A percentile compares a stretch with the other conserved stretches of the same genome.
These are phyloP conservation scores for Pulicaria dysenterica DNA, from an alignment of 129 eudicot species.

Conservation along the genomic window DNA sequence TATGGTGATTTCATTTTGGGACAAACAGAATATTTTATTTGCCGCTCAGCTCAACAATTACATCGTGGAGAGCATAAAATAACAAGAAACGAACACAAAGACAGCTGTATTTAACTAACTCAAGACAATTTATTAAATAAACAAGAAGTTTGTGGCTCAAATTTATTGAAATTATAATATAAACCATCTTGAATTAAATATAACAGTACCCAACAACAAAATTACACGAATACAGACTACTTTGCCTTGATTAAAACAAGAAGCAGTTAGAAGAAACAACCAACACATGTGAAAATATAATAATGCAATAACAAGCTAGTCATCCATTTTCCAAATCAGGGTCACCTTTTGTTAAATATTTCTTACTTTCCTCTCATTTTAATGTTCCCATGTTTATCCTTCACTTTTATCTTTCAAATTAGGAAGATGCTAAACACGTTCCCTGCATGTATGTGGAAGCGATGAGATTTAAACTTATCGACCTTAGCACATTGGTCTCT, in stretches of 20 bases:
- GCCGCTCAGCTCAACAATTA: constrained; percentile 25
- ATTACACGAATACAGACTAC: constrained; percentile 15
- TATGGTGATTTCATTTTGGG: constrained; percentile 7
- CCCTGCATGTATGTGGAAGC: neutral
- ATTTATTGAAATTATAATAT: neutral
- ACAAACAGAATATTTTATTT: constrained; percentile 20
- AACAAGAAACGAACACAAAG: constrained; percentile 25
- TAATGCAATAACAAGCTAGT: constrained; percentile 10
- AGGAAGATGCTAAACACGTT: neutral
- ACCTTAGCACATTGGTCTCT: neutral
- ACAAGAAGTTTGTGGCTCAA: constrained; percentile 16
- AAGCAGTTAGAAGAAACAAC: constrained; percentile 5
- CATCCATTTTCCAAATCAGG: neutral
- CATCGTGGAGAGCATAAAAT: constrained; percentile 39
- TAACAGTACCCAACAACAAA: constrained; percentile 24
- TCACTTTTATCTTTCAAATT: neutral
- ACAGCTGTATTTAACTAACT: constrained; percentile 34
- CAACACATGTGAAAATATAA: neutral
- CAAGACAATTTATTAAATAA: neutral
- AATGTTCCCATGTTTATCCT: neutral
- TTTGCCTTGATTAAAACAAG: constrained; percentile 14
- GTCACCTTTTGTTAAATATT: neutral
- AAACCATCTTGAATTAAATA: constrained; percentile 18
- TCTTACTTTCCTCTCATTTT: neutral
- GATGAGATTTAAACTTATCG: constrained; percentile 15